A percentile compares a stretch with the other conserved stretches of the same genome.
Conservation (phyloP, 2,329 filamentous ascomycete genomes). For the Pseudodiploospora longispora region DNA sequence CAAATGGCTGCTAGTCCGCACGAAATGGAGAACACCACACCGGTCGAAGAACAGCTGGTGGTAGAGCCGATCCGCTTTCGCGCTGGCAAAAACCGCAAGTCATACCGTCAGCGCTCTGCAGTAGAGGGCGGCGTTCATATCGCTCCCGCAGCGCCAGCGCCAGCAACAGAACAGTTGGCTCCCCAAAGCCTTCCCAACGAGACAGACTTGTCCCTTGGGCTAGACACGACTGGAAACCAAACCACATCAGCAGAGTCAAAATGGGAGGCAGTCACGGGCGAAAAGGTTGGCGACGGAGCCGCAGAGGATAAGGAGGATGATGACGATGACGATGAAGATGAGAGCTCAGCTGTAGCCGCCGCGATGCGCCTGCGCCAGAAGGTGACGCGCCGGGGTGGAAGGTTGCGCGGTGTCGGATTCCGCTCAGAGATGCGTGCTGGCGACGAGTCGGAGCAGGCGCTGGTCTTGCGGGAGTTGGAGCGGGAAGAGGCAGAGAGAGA, state of each 20-base stretch:
- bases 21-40: slow-evolving; percentile 14
- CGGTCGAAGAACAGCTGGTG: slow-evolving; percentile 13
- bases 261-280: slow-evolving; percentile 9
- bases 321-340: slow-evolving; percentile 9
- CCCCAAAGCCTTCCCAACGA: too few relatives aligned
- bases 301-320: slow-evolving; percentile 1
- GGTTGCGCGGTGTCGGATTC: slow-evolving; percentile 50
- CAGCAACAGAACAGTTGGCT: background rate
- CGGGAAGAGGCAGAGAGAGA: slow-evolving; percentile 15
- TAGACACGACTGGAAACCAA: too few relatives aligned
- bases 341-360: slow-evolving; percentile 27
- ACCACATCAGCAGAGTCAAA: too few relatives aligned
- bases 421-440: slow-evolving; percentile 23
- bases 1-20: background rate
- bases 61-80: slow-evolving; percentile 43
- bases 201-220: too few relatives aligned
- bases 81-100: slow-evolving; percentile 51
- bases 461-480: slow-evolving; percentile 2
- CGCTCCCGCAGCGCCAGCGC: background rate
- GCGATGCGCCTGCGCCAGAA: slow-evolving; percentile 46
- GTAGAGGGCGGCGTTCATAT: background rate
- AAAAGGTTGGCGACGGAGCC: slow-evolving; percentile 11
- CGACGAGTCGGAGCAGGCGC: slow-evolving; percentile 6
- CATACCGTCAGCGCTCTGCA: slow-evolving; percentile 42
- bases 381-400: slow-evolving; percentile 41